Base-by-base conservation (phyloP, 345 rosid species). In the Litchi chinensis region DNA sequence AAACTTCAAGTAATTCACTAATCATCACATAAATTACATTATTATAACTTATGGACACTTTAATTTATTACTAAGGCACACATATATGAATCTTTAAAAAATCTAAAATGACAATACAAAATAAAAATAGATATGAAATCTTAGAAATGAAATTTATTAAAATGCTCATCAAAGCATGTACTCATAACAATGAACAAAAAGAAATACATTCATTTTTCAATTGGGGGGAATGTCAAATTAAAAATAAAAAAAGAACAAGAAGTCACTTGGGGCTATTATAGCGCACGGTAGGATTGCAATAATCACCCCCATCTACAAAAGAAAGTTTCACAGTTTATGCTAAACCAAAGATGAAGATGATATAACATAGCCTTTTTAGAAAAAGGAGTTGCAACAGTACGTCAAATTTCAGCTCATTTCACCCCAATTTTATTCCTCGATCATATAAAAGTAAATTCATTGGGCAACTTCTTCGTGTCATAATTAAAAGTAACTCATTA, bases 341-440 rank as follows among this genome's bases (percentile, higher is more conserved):
- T 43, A 50, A 18, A 13, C 9, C 8, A 32, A 71, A 71, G 28
- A 16, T 12, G 13, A 62, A 48, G 3, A 13, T 62, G n/a, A 41
- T 15, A 13, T 24, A 37, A 37, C 21, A 8, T 28, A 16, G 21
- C 43, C 70, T 11, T 11, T 66, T 13, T 7, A 66, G 21, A 32
- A 32, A 12, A 65, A 37, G 10, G 40, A 37, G 0, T 66, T 11
- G 43, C 6, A 28, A 39, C 70, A 66, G 41, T 16, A 9, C 5
- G 71, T 63, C 60, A 80, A 65, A 60, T 50, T 40, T 74, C 22
- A 54, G 24, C 10, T 16, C 26, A 37, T 48, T 8, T 10, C 8
- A 44, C 8, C 64, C 12, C 11, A 76, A 54, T 44, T 76, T 43
- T 19, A 73, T 54, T 28, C 39, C 50, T 68, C 77, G 48, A 48